A percentile compares a stretch with the other conserved stretches of the same genome.
phyloP scores from a whole-genome alignment of 768 basidiomycete genomes.

The Candolleomyces efflorescens region DNA sequence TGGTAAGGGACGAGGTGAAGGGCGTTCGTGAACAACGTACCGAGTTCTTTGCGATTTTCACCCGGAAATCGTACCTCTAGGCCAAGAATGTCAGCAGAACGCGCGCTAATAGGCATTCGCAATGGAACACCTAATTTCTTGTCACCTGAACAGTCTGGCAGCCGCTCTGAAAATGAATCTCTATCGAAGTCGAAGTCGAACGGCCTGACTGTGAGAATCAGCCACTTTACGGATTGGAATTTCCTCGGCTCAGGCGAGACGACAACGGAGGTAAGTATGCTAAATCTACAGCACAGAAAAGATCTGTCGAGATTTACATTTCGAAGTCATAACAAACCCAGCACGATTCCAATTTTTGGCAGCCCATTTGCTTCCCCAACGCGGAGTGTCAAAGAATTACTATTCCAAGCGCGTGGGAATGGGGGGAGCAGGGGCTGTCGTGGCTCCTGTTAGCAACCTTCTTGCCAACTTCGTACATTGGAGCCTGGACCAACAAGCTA shows the following conservation, averaged over 20 bases:
- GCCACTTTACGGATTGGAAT: no score
- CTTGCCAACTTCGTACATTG: conserved; percentile 1
- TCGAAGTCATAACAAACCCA: no score
- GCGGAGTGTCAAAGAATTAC: not conserved
- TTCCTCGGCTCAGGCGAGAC: no score
- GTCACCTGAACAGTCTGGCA: not conserved
- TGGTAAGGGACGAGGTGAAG: not conserved
- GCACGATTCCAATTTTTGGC: no score
- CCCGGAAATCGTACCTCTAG: not conserved
- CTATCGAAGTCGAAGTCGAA: no score
- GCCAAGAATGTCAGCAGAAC: not conserved
- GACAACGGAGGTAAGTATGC: no score
- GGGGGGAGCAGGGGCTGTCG: not conserved
- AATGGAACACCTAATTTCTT: not conserved
- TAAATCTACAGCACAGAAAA: no score
- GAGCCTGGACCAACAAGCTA: not conserved
- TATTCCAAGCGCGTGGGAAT: not conserved
- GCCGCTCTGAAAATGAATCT: no score
- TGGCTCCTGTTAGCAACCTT: conserved; percentile 1
- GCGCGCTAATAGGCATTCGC: not conserved
- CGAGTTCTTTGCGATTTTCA: conserved; percentile 2
- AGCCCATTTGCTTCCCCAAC: not conserved
- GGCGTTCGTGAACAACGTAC: not conserved
- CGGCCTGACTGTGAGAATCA: no score
- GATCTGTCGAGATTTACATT: no score